These are phyloP conservation scores for Fusarium sp. DNA, from an alignment of 2,329 filamentous ascomycete species.

Conservation along the genomic window DNA sequence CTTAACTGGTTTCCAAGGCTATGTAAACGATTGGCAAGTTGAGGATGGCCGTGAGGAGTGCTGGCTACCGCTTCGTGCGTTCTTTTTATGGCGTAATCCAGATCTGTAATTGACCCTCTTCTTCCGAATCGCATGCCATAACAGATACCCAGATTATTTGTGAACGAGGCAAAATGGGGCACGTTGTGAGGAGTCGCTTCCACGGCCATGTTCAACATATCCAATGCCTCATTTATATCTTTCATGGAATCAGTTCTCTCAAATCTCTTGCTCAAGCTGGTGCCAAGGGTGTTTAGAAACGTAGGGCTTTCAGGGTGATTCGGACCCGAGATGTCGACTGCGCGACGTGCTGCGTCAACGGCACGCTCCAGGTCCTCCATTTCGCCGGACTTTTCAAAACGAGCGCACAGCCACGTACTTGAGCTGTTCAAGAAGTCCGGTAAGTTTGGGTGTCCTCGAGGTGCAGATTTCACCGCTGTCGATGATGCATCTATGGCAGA, in stretches of 20 bases:
- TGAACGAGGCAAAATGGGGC: background rate
- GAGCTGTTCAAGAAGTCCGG: background rate
- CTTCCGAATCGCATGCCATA: background rate
- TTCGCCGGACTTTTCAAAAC: background rate
- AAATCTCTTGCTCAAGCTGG: background rate
- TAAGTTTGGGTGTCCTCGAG: background rate
- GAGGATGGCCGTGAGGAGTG: background rate
- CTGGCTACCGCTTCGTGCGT: background rate
- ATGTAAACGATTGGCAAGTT: background rate
- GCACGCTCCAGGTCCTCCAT: background rate
- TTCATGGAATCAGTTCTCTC: background rate
- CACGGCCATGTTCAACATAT: background rate
- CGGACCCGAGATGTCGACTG: background rate
- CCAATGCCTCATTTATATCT: background rate
- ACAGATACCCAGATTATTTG: background rate
- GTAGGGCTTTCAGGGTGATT: accelerated
- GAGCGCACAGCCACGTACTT: background rate
- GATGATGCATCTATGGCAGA: background rate
- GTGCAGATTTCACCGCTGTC: background rate
- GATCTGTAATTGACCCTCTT: background rate
- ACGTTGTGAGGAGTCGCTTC: background rate
- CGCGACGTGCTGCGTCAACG: background rate
- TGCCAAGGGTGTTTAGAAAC: background rate
- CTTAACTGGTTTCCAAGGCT: background rate
- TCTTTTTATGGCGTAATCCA: background rate